Conservation (phyloP, 1,284 basidiomycete genomes). For the Fomitiporia mediterranea region DNA sequence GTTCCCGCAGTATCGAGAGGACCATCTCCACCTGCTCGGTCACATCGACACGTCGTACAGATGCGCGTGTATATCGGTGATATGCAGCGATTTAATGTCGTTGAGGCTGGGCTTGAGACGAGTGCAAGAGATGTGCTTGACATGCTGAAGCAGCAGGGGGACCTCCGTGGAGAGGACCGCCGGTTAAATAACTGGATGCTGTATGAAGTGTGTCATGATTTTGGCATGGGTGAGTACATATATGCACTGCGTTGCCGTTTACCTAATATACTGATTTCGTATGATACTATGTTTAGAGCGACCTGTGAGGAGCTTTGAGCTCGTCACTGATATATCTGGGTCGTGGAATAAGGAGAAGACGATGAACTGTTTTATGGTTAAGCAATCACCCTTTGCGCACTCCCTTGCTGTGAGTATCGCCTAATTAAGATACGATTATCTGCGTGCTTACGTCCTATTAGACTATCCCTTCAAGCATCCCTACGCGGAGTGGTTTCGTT, state of each 20-base stretch:
- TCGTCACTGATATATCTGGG: conserved; percentile 64
- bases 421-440: background rate
- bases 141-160: conserved; percentile 56
- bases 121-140: conserved; percentile 63
- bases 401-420: conserved; percentile 51
- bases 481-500: conserved; percentile 67
- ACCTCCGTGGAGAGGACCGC: conserved; percentile 51
- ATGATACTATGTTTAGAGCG: conserved; percentile 52
- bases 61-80: conserved; percentile 71
- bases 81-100: conserved; percentile 66
- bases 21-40: conserved; percentile 25
- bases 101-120: conserved; percentile 58
- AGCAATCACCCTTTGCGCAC: conserved; percentile 58
- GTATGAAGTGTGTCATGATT: conserved; percentile 76
- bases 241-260: conserved; percentile 5
- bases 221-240: conserved; percentile 68
- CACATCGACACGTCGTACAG: conserved; percentile 34
- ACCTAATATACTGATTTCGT: background rate
- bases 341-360: conserved; percentile 81
- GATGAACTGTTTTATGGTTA: conserved; percentile 73
- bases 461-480: conserved; percentile 69
- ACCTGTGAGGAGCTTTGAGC: conserved; percentile 79
- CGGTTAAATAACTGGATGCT: conserved; percentile 65
- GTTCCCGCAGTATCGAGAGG: background rate
- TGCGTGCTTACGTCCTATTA: conserved; percentile 27